These are phyloP conservation scores for Cornus kousa DNA, from an alignment of 148 eudicot genomes.

Conservation along the genomic window DNA sequence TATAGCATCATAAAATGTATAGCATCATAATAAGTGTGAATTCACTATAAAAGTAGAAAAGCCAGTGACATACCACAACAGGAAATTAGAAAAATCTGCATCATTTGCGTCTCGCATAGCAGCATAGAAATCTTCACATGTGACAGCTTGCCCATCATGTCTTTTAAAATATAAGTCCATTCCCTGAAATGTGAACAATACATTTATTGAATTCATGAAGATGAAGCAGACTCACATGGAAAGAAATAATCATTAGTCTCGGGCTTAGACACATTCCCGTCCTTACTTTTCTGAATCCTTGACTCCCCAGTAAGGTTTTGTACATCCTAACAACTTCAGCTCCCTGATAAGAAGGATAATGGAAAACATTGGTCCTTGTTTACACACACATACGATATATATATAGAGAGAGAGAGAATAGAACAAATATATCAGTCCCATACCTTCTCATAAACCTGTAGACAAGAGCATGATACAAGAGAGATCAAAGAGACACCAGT, in stretches of 20 bases:
- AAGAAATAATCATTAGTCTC: not conserved
- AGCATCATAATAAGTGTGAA: conserved; percentile 8
- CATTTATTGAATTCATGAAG: not conserved
- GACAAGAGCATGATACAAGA: conserved; percentile 8
- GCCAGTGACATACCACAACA: conserved; percentile 54
- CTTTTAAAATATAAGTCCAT: conserved; percentile 94
- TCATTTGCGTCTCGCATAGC: conserved; percentile 96
- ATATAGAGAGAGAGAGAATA: not conserved
- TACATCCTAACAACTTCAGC: conserved; percentile 99
- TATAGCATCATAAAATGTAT: conserved; percentile 16
- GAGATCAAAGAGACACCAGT: conserved; percentile 15
- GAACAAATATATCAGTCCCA: conserved; percentile 9
- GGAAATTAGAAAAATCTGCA: conserved; percentile 92
- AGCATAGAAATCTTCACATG: conserved; percentile 95
- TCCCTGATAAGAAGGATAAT: conserved; percentile 45
- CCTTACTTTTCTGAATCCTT: conserved; percentile 88
- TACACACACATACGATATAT: not conserved
- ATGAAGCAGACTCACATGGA: not conserved
- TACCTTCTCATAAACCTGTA: conserved; percentile 93
- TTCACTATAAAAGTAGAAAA: conserved; percentile 1
- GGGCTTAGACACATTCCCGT: not conserved
- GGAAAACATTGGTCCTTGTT: not conserved
- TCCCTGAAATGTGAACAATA: conserved; percentile 49
- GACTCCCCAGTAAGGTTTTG: conserved; percentile 82
- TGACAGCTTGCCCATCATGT: conserved; percentile 98